Conservation (phyloP, 768 basidiomycete species). For the Ephemerocybe angulata region DNA sequence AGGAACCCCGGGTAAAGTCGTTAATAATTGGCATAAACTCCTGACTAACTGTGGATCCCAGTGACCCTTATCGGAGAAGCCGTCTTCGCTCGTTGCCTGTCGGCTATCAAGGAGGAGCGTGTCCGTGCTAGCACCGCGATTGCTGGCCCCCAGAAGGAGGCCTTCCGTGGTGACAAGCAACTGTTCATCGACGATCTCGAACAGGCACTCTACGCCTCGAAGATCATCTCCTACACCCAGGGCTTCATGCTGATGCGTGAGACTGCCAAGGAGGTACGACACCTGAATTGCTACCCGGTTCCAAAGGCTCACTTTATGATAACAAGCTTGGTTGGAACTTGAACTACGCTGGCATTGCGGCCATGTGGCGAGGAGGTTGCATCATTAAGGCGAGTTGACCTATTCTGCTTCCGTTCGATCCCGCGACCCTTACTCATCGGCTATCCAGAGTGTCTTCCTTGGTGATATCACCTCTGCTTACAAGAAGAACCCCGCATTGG, state of each 20-base stretch:
- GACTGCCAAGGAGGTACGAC: constrained; percentile 83
- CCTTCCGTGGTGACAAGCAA: constrained; percentile 96
- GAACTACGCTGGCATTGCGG: constrained; percentile 96
- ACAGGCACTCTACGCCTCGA: constrained; percentile 98
- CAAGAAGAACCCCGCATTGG: constrained; percentile 75
- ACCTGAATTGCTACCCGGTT: background rate
- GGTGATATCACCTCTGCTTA: constrained; percentile 91
- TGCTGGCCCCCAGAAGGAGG: constrained; percentile 84
- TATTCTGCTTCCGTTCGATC: background rate
- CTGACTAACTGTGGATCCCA: constrained; percentile 27
- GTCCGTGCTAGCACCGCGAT: constrained; percentile 88
- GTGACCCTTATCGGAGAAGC: constrained; percentile 99
- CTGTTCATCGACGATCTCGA: constrained; percentile 99
- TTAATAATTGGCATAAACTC: constrained; percentile 5
- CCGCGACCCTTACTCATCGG: background rate
- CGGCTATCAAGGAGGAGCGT: constrained; percentile 95
- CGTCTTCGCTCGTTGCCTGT: constrained; percentile 97
- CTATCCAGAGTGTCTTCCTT: constrained; percentile 78
- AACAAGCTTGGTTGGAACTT: constrained; percentile 77
- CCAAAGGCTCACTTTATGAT: background rate
- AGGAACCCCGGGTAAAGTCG: constrained; percentile 68
- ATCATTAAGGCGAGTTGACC: constrained; percentile 78
- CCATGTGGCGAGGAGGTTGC: constrained; percentile 99
- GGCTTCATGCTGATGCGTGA: constrained; percentile 99
- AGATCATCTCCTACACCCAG: constrained; percentile 99